Evolutionary conservation across 805 yeast species (phyloP).

Genomic region (Pichia californica): DNA sequence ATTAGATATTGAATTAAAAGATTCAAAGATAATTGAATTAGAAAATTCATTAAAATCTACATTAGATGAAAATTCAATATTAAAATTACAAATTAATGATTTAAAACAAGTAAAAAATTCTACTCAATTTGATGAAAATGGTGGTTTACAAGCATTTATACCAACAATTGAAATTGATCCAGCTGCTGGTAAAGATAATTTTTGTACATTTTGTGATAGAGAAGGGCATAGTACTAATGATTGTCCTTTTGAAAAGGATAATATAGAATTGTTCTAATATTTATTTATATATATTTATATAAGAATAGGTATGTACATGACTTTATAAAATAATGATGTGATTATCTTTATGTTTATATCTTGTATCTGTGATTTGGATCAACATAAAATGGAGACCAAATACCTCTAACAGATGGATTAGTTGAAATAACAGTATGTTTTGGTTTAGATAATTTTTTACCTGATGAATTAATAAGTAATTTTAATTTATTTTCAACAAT

Average conservation of each 20-base stretch:
- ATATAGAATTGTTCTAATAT: slow-evolving; percentile 25
- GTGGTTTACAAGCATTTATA: slow-evolving; percentile 31
- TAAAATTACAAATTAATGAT: neutral
- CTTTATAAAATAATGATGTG: slow-evolving; percentile 1
- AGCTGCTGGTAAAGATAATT: slow-evolving; percentile 63
- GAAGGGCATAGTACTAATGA: slow-evolving; percentile 83
- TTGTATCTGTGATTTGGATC: slow-evolving; percentile 39
- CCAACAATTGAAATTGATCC: slow-evolving; percentile 53
- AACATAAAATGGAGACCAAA: slow-evolving; percentile 95
- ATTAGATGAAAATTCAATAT: neutral
- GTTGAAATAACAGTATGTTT: slow-evolving; percentile 72
- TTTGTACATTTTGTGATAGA: slow-evolving; percentile 94
- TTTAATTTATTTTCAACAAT: slow-evolving; percentile 60
- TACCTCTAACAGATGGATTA: slow-evolving; percentile 85
- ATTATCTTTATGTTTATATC: neutral
- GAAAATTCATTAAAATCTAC: neutral
- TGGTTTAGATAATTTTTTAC: slow-evolving; percentile 54
- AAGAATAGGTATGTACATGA: no score
- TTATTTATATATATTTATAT: neutral
- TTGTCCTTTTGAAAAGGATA: slow-evolving; percentile 76
- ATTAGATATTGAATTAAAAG: slow-evolving; percentile 5
- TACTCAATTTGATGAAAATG: slow-evolving; percentile 10
- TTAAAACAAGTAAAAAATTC: neutral
- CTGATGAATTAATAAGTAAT: slow-evolving; percentile 62
- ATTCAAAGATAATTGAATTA: neutral